phyloP scores from a whole-genome alignment of 2,329 filamentous ascomycete species.

The Penicillium sp. region DNA sequence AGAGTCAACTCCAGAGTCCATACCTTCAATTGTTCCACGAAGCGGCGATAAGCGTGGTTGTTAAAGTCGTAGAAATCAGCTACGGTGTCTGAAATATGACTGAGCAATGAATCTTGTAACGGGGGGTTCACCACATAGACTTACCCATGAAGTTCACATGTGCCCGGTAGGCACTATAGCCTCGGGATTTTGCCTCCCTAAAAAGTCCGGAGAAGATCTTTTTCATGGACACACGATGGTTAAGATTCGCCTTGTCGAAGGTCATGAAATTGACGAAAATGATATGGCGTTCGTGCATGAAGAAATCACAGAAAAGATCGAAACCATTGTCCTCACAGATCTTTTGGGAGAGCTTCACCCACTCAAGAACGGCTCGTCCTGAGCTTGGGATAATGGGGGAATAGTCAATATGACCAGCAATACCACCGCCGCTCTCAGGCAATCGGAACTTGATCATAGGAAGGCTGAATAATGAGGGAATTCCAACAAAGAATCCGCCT shows the following conservation, averaged over 20 bases:
- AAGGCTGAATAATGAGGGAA: background rate
- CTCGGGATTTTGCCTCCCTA: background rate
- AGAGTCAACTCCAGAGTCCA: too few species aligned
- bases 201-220: too few species aligned
- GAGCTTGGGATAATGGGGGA: background rate
- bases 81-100: background rate
- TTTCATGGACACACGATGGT: too few species aligned
- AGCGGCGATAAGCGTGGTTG: background rate
- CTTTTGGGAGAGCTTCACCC: background rate
- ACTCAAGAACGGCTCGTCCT: background rate
- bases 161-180: background rate
- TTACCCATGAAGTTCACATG: background rate
- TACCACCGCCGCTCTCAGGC: background rate
- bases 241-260: background rate
- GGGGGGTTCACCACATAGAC: too few species aligned
- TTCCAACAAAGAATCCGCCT: background rate
- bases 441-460: background rate
- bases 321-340: background rate
- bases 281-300: background rate
- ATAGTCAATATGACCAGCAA: background rate
- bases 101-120: too few species aligned
- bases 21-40: background rate
- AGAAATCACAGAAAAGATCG: background rate
- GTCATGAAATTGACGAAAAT: background rate
- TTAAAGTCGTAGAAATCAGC: background rate